Evolutionary conservation across 1,139 yeast genomes (phyloP), one percentile per base, ranked within the genome.

Genomic region (Yamadazyma taylorii): DNA sequence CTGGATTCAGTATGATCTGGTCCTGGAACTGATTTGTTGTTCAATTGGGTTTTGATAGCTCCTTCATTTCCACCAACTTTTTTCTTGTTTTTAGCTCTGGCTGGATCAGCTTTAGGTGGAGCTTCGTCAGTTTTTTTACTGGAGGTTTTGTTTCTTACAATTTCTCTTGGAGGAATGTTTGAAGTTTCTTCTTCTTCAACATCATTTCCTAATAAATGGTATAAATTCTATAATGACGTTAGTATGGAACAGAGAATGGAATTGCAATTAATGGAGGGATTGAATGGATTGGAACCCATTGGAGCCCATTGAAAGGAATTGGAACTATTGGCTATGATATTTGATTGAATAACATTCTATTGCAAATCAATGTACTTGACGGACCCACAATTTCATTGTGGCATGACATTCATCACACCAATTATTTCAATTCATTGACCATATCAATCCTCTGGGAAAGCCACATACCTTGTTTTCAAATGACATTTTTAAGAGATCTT

Each of bases 81-180:
- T 60, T 82, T 73, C 67, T 74, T 75, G 69, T 86, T 84, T 73
- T 75, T 85, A 54, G 95, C 90, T 71, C 76, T 82, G 54, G 90
- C 67, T 61, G 85, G 83, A 73, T 83, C 85, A 49, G 90, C 89
- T 51, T 83, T 78, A 47, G 89, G 75, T 56, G 96, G 95, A 47
- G 95, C 80, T 50, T 73, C 81, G 63, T 89, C 97, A 43, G 81
- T 63, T 79, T 90, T 90, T 80, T 86, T 88, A 61, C 95, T 82
- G 47, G 95, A 81, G 52, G 95, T 82, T 67, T 68, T 66, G 74
- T 81, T 78, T 78, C 83, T 89, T 63, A 86, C 94, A 51, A 86
- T 70, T 68, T 86, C 95, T 72, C 69, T 83, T 61, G 81, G 75
- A 61, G 81, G 74, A 46, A 81, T 72, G 47, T 65, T 59, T 45